Conservation (phyloP, 2,329 filamentous ascomycete genomes). For the Exophiala phaeomuriformis region DNA sequence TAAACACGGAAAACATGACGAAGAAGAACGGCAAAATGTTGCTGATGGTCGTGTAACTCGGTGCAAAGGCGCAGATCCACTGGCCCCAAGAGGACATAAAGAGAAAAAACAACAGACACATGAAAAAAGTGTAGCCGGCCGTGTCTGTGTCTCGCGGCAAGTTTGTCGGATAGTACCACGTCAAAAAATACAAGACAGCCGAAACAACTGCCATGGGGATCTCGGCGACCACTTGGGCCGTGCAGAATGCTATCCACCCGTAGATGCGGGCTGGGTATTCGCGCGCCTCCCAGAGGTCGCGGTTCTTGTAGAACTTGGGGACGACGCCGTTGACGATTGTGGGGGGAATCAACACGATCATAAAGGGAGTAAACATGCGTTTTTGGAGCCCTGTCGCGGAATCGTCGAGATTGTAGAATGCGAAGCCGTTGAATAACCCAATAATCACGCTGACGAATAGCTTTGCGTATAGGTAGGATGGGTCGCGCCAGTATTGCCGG, state of each 20-base stretch:
- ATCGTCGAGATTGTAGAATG: no score
- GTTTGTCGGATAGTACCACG: constrained; percentile 72
- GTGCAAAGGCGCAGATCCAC: constrained; percentile 77
- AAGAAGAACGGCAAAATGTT: constrained; percentile 73
- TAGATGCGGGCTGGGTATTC: constrained; percentile 70
- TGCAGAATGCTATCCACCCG: constrained; percentile 68
- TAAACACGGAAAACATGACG: constrained; percentile 68
- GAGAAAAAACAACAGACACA: constrained; percentile 69
- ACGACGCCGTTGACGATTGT: constrained; percentile 66
- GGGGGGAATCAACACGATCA: constrained; percentile 41
- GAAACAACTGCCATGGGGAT: constrained; percentile 62
- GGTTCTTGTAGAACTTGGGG: constrained; percentile 70
- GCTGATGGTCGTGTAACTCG: constrained; percentile 68
- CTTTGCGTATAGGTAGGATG: no score
- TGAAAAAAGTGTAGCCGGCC: constrained; percentile 69
- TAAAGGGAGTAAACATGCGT: no score
- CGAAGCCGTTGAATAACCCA: no score
- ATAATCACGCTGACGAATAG: no score
- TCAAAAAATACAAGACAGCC: constrained; percentile 59
- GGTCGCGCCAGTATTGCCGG: no score
- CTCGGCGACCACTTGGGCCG: constrained; percentile 64
- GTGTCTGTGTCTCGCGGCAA: constrained; percentile 57
- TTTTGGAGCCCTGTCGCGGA: no score
- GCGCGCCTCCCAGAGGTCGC: constrained; percentile 63
- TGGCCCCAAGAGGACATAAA: constrained; percentile 72